Base-by-base conservation (phyloP, 805 yeast genomes). In the Nakazawaea anatomiae region DNA sequence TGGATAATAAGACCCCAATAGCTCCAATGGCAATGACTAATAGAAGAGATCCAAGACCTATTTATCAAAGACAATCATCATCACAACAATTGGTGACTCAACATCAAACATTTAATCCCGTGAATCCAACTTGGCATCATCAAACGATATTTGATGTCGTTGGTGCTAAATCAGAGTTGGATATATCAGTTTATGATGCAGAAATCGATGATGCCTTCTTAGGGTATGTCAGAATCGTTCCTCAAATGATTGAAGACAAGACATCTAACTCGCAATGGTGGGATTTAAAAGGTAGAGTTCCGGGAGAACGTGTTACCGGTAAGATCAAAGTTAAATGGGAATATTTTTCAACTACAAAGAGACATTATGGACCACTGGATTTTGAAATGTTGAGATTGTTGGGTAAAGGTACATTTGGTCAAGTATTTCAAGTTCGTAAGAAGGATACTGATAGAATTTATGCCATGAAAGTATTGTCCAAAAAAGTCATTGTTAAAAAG, bases 321-420 rank as follows among this genome's bases (percentile, higher is more conserved):
- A 83, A 83, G 49, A 82, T 92, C 53, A 81, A 82, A 58, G 82
- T 94, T 50, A 76, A 80, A 56, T 80, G 91, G 76, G 83, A 82
- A 56, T 92, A 84, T 67, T 81, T 81, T 44, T 71, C 80, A 36
- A 82, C 87, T 25, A 73, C 80, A 47, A 85, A 87, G 66, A 81
- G 82, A 59, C 88, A 85, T 58, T 88, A 85, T 62, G 96, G 97
- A 1, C 99, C 99, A 5, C 85, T 85, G 47, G 98, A 94, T 69
- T 94, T 94, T 68, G 96, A 91, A 66, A 89, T 92, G 14, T 78
- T 94, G 60, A 77, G 97, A 62, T 74, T 92, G 48, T 74, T 92
- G 54, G 99, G 99, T 54, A 90, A 89, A 65, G 99, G 99, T 50
- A 94, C 98, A 1, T 92, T 92, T 74, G 99, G 99, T 34, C 96